Evolutionary conservation across 2,329 filamentous ascomycete genomes (phyloP).

Genomic region (Alternaria rosae): DNA sequence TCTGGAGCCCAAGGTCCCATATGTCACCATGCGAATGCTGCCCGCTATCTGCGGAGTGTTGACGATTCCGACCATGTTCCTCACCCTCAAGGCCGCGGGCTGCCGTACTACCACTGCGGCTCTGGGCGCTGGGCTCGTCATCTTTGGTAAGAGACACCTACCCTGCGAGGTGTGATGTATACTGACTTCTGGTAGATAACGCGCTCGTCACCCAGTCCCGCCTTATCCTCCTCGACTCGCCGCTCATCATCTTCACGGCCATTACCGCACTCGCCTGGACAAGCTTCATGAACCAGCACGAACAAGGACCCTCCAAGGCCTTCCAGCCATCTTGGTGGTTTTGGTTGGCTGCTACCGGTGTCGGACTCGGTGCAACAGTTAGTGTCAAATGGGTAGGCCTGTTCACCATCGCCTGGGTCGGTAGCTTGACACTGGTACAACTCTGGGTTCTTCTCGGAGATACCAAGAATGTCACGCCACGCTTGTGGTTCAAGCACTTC

Average conservation of each 20-base stretch:
- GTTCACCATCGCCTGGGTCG: conserved; percentile 99
- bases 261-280: conserved; percentile 89
- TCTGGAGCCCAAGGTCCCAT: conserved; percentile 90
- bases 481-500: conserved; percentile 92
- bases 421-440: conserved; percentile 86
- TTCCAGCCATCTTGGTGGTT: conserved; percentile 97
- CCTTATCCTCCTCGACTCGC: conserved; percentile 94
- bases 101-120: conserved; percentile 86
- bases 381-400: conserved; percentile 99
- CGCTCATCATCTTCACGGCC: conserved; percentile 90
- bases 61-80: conserved; percentile 89
- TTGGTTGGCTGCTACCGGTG: conserved; percentile 86
- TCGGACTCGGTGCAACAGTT: conserved; percentile 86
- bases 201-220: conserved; percentile 94
- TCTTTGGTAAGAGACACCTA: conserved; percentile 72
- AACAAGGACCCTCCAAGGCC: conserved; percentile 85
- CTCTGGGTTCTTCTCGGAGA: conserved; percentile 96
- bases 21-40: conserved; percentile 95
- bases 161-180: not conserved
- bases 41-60: conserved; percentile 89
- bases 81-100: conserved; percentile 89
- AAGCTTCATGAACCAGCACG: conserved; percentile 96
- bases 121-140: conserved; percentile 83
- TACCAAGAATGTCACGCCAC: conserved; percentile 80
- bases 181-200: conserved; percentile 71